Conservation (phyloP, 257 asterid species). For the Knoxia roxburghii region DNA sequence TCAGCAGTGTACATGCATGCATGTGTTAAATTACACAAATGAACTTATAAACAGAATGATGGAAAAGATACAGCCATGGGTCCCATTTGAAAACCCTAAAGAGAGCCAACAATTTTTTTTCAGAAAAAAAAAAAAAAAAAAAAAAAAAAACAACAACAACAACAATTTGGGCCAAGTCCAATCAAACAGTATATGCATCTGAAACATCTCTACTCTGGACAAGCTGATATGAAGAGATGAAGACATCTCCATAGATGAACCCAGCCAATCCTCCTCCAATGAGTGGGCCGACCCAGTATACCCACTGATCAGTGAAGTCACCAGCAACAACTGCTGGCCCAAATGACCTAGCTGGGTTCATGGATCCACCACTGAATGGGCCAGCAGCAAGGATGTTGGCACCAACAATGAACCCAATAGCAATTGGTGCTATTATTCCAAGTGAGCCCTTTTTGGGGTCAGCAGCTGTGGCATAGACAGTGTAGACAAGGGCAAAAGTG, state of each 20-base stretch:
- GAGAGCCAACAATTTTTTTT: neutral
- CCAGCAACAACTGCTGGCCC: conserved; percentile 67
- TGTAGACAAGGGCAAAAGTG: conserved; percentile 69
- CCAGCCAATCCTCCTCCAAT: conserved; percentile 82
- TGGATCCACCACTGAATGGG: conserved; percentile 75
- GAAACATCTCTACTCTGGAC: conserved; percentile 33
- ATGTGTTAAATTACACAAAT: too few species aligned
- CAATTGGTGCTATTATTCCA: conserved; percentile 65
- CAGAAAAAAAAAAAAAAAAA: too few species aligned
- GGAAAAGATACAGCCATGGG: too few species aligned
- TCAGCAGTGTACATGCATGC: too few species aligned
- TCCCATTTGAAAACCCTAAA: too few species aligned
- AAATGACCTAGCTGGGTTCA: conserved; percentile 81
- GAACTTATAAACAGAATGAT: too few species aligned
- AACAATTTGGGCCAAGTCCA: neutral
- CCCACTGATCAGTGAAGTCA: conserved; percentile 47
- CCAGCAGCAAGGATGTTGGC: conserved; percentile 75
- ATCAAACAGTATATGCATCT: conserved; percentile 27
- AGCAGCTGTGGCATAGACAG: conserved; percentile 76
- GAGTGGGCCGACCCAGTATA: conserved; percentile 78
- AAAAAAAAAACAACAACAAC: too few species aligned
- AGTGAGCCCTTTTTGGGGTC: conserved; percentile 73
- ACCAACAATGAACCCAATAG: conserved; percentile 71
- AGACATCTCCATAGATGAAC: conserved; percentile 48
- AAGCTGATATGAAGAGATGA: conserved; percentile 34